Base-by-base conservation (phyloP, 495 filamentous ascomycete species). In the Trichoderma reesei region DNA sequence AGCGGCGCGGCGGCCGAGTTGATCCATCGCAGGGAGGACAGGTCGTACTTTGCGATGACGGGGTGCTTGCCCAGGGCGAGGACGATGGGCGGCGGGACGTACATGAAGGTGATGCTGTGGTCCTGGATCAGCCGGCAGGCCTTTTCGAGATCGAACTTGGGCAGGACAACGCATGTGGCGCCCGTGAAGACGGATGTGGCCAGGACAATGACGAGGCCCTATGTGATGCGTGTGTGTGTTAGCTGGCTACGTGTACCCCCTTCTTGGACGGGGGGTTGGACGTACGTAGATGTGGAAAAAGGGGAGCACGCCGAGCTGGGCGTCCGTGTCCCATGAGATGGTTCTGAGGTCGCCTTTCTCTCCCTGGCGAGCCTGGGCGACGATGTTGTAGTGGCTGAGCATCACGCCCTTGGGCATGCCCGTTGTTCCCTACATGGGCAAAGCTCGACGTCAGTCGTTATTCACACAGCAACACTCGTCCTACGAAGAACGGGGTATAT, bases 401-500 rank as follows among this genome's bases (percentile, higher is more conserved):
- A 90, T 89, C n/a, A 96, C 93, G 18, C 93, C 93, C 75, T 98
- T 97, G 2, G 94, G 92, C 63, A 90, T 74, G 14, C 93, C 93
- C 0, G 92, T 96, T 0, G 93, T 97, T n/a, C 93, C 93, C 41
- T 63, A 33, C 16, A 26, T 13, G 11, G 18, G 34, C 8, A 6
- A 5, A 13, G 26, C 26, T 26, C 26, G 26, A 26, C 26, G 26
- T 41, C 3, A 34, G 31, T n/a, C 31, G 16, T 46, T 14, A 33
- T 3, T 18, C 11, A 34, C 2, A 42, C 60, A 26, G 36, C 36
- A 42, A n/a, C 41, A 16, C n/a, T n/a, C 14, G 13, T 26, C 34
- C 18, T 16, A 4, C 3, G 11, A 38, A 38, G n/a, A n/a, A n/a
- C n/a, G n/a, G n/a, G n/a, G n/a, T n/a, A n/a, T n/a, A n/a, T 8